Conservation (phyloP, 805 yeast genomes). For the Pichia phayaonensis region DNA sequence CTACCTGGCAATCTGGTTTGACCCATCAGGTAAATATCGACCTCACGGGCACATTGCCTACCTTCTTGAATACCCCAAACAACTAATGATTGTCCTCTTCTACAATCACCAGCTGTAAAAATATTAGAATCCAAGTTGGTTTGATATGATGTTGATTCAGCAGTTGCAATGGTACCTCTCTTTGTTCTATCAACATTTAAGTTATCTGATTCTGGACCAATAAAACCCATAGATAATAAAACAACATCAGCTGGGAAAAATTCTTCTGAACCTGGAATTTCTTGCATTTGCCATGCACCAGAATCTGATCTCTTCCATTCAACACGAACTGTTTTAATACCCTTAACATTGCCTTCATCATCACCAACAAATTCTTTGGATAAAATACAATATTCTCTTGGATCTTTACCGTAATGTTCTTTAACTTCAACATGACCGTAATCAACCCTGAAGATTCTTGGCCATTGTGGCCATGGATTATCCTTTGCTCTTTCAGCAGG, state of each 20-base stretch:
- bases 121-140: slow-evolving; percentile 57
- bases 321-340: slow-evolving; percentile 92
- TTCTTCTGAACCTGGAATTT: slow-evolving; percentile 91
- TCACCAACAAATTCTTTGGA: slow-evolving; percentile 95
- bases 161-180: slow-evolving; percentile 76
- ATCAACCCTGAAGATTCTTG: slow-evolving; percentile 93
- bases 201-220: slow-evolving; percentile 88
- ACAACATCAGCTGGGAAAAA: slow-evolving; percentile 92
- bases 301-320: slow-evolving; percentile 95
- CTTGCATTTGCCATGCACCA: slow-evolving; percentile 99
- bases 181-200: slow-evolving; percentile 61
- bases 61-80: slow-evolving; percentile 99
- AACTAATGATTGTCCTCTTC: slow-evolving; percentile 96
- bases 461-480: slow-evolving; percentile 99
- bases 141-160: slow-evolving; percentile 55
- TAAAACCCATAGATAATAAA: slow-evolving; percentile 91
- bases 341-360: slow-evolving; percentile 90
- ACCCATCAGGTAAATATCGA: slow-evolving; percentile 74
- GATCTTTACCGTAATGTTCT: slow-evolving; percentile 93
- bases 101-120: slow-evolving; percentile 97
- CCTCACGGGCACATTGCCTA: slow-evolving; percentile 95
- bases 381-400: slow-evolving; percentile 91
- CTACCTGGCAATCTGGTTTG: slow-evolving; percentile 82
- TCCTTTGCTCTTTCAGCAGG: slow-evolving; percentile 80
- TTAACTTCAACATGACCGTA: slow-evolving; percentile 95